phyloP scores from a whole-genome alignment of 2,329 filamentous ascomycete species.

The Cercospora janseana region DNA sequence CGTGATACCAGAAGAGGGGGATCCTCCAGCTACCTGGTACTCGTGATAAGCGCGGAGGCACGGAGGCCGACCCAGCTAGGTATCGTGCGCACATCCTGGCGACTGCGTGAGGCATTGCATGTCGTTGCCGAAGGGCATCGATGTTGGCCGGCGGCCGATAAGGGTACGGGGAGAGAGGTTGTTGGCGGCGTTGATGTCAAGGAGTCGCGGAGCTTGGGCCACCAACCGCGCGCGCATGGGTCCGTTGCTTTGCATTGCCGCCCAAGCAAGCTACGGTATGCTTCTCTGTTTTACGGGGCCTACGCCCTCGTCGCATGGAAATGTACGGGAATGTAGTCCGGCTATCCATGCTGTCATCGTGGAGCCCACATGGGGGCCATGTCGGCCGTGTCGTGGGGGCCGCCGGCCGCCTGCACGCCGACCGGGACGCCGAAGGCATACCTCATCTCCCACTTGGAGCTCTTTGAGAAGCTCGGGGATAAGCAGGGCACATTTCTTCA shows the following conservation, averaged over 20 bases:
- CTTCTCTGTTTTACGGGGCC: neutral
- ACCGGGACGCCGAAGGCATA: slow-evolving; percentile 3
- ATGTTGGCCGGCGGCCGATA: slow-evolving; percentile 11
- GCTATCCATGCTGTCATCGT: neutral
- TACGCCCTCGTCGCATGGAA: neutral
- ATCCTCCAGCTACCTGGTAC: slow-evolving; percentile 1
- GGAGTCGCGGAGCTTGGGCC: neutral
- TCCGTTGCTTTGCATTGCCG: neutral
- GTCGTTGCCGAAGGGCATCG: neutral
- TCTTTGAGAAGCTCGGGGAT: too few species aligned
- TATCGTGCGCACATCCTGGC: neutral
- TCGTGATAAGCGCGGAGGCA: slow-evolving; percentile 8
- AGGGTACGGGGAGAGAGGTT: slow-evolving; percentile 4
- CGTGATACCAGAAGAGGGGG: slow-evolving; percentile 1
- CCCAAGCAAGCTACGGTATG: neutral
- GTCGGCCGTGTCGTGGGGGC: neutral
- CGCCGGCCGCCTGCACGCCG: neutral
- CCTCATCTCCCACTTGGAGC: too few species aligned
- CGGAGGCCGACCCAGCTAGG: neutral
- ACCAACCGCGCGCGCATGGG: neutral
- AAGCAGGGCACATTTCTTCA: neutral
- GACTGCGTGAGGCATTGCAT: neutral
- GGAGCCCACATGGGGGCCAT: neutral
- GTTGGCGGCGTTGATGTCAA: neutral
- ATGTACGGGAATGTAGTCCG: neutral